Base-by-base conservation (phyloP, 257 asterid species). In the Solanum pimpinellifolium region DNA sequence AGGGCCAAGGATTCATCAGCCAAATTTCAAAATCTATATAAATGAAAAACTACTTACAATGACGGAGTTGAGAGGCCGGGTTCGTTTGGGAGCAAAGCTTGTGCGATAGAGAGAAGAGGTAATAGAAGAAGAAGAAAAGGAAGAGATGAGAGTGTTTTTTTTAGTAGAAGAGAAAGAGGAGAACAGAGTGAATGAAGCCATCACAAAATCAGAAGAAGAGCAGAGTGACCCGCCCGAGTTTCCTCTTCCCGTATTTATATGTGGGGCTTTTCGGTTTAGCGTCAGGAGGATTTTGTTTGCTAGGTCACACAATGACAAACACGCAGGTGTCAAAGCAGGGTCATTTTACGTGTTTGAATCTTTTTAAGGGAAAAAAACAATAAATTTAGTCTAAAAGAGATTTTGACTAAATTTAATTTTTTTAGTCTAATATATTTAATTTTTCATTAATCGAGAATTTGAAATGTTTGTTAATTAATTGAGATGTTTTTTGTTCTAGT, bases 101-200 rank as follows among this genome's bases (percentile, higher is more conserved):
- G 82, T 42, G n/a, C 83, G 87, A 65, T 62, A 29, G 18, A 83
- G 23, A 21, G 89, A 90, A 82, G 88, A 86, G 75, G 88, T 5
- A 25, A 25, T 25, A 20, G 92, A 85, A 23, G 82, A 7, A 20
- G 92, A 85, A 46, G 92, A 37, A 2, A 92, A 90, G 74, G 90
- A 60, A 60, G 93, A 47, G 27, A 25, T 18, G 15, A 31, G 44
- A 35, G 15, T 7, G 9, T 16, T 73, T 4, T 20, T 73, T 18
- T 21, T 1, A 35, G 49, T 20, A 20, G 70, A 27, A 41, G 80
- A 59, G 46, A 89, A 81, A 37, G 92, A 85, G 8, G 87, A 83
- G 7, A 92, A 93, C 73, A 90, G 33, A 27, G 89, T 87, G 89
- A 92, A 74, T 3, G 94, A 91, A 86, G 93, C 91, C 96, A 93